Base-by-base conservation (phyloP, 2,329 filamentous ascomycete species). In the Botrytis medusae region DNA sequence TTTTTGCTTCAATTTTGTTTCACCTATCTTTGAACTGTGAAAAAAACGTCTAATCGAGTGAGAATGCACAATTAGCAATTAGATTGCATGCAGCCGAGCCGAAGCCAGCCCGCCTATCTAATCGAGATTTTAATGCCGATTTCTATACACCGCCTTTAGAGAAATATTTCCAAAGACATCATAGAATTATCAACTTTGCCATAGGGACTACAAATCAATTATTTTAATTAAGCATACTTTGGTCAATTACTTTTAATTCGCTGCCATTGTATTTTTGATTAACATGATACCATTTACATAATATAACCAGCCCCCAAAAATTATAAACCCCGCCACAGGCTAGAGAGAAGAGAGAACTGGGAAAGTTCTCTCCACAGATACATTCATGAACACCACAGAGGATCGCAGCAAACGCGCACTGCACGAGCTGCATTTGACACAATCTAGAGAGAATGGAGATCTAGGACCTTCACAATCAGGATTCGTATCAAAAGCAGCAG, bases 381-480 rank as follows among this genome's bases (percentile, higher is more conserved):
- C 51, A 77, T 78, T 77, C 76, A 81, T 81, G 79, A 79, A 79
- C 77, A 79, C 75, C 74, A 74, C 74, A 59, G 77, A 61, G 60
- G 72, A 73, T 73, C 71, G 64, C 72, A 69, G 63, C 71, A 72
- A 72, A 76, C 60, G 69, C 73, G 37, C 65, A 29, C 73, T 61
- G 72, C 74, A 69, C 54, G 75, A 72, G 25, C 71, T 76, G 44
- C 62, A 74, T 60, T 71, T 76, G 32, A 63, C 73, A 60, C 75
- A 84, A 77, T 91, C 90, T 67, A 85, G 89, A 62, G 90, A 92
- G 79, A 87, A 86, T 22, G 90, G 89, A 51, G 87, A 88, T 73
- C 82, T 86, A 7, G 79, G 86, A 4, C 86, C 88, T 57, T n/a
- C 74, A 18, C 70, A 84, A 84, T 71, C 80, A 74, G 72, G 79